Conservation (phyloP, 116 monocot genomes). For the Papilionanthe hybrid region DNA sequence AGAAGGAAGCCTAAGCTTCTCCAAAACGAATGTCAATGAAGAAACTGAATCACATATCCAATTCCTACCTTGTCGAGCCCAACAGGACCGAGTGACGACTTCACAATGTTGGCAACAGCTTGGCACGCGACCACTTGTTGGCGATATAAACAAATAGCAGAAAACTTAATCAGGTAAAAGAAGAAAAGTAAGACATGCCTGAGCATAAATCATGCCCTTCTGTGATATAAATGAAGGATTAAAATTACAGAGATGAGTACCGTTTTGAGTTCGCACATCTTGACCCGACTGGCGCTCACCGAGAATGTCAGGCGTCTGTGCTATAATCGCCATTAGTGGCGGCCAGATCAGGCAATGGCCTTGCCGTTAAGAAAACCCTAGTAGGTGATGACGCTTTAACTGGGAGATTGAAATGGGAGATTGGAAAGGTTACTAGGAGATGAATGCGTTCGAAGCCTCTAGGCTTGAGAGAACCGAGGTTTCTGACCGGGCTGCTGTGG, state of each 20-base stretch:
- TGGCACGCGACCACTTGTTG: slow-evolving; percentile 81
- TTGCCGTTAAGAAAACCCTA: slow-evolving; percentile 2
- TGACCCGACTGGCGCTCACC: slow-evolving; percentile 91
- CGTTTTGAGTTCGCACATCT: slow-evolving; percentile 90
- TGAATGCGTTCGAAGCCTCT: neutral
- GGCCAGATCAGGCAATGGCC: neutral
- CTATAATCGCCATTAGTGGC: slow-evolving; percentile 37
- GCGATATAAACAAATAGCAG: neutral
- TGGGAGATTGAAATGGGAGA: neutral
- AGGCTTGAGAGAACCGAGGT: neutral
- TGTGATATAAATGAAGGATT: neutral
- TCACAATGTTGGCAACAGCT: slow-evolving; percentile 92
- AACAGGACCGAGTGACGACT: slow-evolving; percentile 94
- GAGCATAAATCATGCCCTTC: neutral
- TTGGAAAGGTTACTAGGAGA: neutral
- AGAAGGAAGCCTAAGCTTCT: neutral
- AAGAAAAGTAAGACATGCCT: neutral
- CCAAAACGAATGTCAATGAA: neutral
- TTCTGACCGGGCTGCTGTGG: neutral
- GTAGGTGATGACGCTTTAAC: neutral
- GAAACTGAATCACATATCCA: neutral
- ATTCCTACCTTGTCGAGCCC: slow-evolving; percentile 88
- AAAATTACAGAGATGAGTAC: slow-evolving; percentile 15
- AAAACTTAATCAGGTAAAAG: slow-evolving; percentile 9
- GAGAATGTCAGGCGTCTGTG: slow-evolving; percentile 67